Percentiles rank a stretch among this genome's conserved stretches.
Conservation (phyloP, 2,329 filamentous ascomycete genomes). For the Dactylellina parvicollis region DNA sequence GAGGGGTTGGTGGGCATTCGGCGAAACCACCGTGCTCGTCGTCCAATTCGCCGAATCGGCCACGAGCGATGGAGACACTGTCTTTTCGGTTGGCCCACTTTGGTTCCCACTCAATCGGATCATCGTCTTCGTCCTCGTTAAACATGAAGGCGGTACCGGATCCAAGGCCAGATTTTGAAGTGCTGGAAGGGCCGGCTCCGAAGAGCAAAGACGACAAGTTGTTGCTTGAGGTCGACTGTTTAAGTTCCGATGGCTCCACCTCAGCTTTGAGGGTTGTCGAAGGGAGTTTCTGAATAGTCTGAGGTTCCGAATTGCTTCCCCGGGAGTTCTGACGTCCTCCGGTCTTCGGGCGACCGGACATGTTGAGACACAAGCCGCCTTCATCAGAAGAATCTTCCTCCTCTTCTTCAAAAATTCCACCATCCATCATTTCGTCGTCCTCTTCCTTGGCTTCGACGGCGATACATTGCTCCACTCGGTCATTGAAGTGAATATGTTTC, state of each 20-base stretch:
- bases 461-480: conserved; percentile 94
- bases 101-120: conserved; percentile 56
- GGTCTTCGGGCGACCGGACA: conserved; percentile 67
- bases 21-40: conserved; percentile 52
- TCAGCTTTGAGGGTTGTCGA: conserved; percentile 88
- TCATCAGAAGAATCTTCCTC: conserved; percentile 69
- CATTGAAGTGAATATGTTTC: conserved; percentile 95
- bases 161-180: conserved; percentile 58
- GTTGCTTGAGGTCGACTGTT: conserved; percentile 66
- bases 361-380: conserved; percentile 80
- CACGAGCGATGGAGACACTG: conserved; percentile 41
- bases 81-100: conserved; percentile 47
- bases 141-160: conserved; percentile 44
- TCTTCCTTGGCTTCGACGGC: conserved; percentile 87
- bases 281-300: conserved; percentile 86
- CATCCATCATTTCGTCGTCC: conserved; percentile 72
- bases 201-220: conserved; percentile 59
- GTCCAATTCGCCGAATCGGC: conserved; percentile 44
- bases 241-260: conserved; percentile 76
- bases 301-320: conserved; percentile 71
- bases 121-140: conserved; percentile 58
- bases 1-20: conserved; percentile 51
- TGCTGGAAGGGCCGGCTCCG: conserved; percentile 60
- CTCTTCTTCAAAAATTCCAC: conserved; percentile 66
- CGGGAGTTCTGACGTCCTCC: conserved; percentile 69